Base-by-base conservation (phyloP, 2,329 filamentous ascomycete genomes). In the Colletotrichum sp. region DNA sequence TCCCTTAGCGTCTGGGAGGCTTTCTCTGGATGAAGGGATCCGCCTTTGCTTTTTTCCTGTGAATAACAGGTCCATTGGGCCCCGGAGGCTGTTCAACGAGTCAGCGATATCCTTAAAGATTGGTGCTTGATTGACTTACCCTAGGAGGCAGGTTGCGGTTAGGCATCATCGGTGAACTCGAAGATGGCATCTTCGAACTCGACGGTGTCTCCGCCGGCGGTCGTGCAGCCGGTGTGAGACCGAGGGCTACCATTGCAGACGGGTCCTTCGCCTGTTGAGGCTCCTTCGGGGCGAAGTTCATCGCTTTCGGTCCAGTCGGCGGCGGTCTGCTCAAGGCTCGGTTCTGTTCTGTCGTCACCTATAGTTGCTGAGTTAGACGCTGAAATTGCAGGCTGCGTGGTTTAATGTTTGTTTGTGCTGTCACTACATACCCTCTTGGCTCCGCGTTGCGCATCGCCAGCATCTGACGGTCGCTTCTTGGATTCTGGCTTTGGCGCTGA, bases 201-300 rank as follows among this genome's bases (percentile, higher is more conserved):
- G 71, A 67, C 28, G 71, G 52, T 66, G 75, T 57, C 55, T 77
- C 78, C 32, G 85, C 80, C 5, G 85, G 84, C 60, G 86, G 85
- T 48, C 87, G 83, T 75, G 86, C 84, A 8, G 88, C 88, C 26
- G 88, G 88, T 13, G 81, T 83, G 77, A 91, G 81, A 8, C 88
- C 88, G 61, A 90, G 82, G 24, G 88, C 86, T 72, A 88, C 86
- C 87, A 90, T 88, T 21, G 88, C 89, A 3, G 89, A 89, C 3
- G 89, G 89, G 70, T 91, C 89, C 10, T 79, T 82, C 10, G 83
- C 80, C 59, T 81, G 80, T 30, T 74, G 78, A 26, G 80, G 78
- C 15, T 78, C 77, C 67, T 76, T 81, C 57, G 57, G 34, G 18
- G 57, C 24, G 6, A 63, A 57, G 65, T 43, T 43, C 74, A 71